A percentile compares a stretch with the other conserved stretches of the same genome.
Conservation (phyloP, 805 yeast genomes). For the Henningerozyma blattae region DNA sequence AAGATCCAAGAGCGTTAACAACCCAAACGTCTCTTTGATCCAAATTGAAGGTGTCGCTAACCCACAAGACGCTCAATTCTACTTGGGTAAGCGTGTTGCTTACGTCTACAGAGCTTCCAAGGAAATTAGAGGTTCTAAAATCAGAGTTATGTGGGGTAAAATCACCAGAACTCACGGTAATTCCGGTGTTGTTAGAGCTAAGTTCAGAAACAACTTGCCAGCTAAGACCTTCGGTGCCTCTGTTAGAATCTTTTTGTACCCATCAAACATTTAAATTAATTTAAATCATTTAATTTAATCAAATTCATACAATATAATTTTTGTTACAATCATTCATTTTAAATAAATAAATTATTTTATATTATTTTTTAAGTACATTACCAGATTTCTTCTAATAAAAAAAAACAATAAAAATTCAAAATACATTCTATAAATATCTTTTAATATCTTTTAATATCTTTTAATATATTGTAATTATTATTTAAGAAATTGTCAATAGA, state of each 20-base stretch:
- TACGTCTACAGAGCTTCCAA: conserved; percentile 98
- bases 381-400: neutral
- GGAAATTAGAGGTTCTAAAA: conserved; percentile 97
- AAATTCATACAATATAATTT: conserved; percentile 2
- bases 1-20: conserved; percentile 96
- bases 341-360: conserved; percentile 1
- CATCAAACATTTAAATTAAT: conserved; percentile 85
- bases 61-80: conserved; percentile 94
- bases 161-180: conserved; percentile 98
- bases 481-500: too few species aligned
- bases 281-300: neutral
- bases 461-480: too few species aligned
- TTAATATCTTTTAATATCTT: too few species aligned
- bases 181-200: conserved; percentile 97
- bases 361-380: neutral
- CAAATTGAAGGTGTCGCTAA: conserved; percentile 92
- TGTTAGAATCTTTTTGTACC: conserved; percentile 99
- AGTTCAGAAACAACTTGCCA: conserved; percentile 98
- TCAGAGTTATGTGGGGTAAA: conserved; percentile 99
- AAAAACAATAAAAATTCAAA: too few species aligned
- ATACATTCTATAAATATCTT: too few species aligned
- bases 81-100: conserved; percentile 99
- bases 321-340: conserved; percentile 1
- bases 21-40: conserved; percentile 95
- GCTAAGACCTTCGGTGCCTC: conserved; percentile 99